Percentiles rank a stretch among this genome's conserved stretches.
Evolutionary conservation across 2,329 filamentous ascomycete species (phyloP).

Genomic region (Aspergillus tanneri): DNA sequence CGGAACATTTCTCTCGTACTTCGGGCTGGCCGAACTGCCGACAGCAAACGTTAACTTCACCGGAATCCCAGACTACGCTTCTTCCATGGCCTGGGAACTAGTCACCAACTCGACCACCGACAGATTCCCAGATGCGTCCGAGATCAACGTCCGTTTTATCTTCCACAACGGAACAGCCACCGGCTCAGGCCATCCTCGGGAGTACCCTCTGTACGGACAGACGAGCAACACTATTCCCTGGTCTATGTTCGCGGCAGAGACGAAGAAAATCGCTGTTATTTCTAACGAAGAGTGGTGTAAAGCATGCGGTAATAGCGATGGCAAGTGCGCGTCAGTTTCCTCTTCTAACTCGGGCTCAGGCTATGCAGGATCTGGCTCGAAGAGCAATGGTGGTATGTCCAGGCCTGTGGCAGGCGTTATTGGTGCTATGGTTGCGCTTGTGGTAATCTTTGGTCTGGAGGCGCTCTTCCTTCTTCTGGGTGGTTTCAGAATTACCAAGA

Average conservation of each 20-base stretch:
- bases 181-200: constrained; percentile 45
- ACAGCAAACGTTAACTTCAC: constrained; percentile 62
- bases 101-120: constrained; percentile 51
- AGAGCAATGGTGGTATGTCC: constrained; percentile 54
- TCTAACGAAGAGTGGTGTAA: constrained; percentile 68
- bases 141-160: constrained; percentile 60
- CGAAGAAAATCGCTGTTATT: constrained; percentile 67
- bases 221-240: constrained; percentile 60
- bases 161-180: constrained; percentile 62
- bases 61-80: constrained; percentile 80
- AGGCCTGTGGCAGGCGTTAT: constrained; percentile 78
- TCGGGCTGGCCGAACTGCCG: constrained; percentile 57
- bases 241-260: constrained; percentile 63
- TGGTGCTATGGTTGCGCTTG: constrained; percentile 68
- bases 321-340: constrained; percentile 66
- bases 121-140: constrained; percentile 46
- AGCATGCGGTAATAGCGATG: constrained; percentile 70
- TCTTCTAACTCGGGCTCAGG: constrained; percentile 32
- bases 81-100: constrained; percentile 75
- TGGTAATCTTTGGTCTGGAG: constrained; percentile 59
- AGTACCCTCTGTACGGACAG: constrained; percentile 64
- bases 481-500: constrained; percentile 60
- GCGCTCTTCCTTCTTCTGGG: constrained; percentile 55
- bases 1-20: constrained; percentile 61
- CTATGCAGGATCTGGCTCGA: constrained; percentile 19